Percentiles rank a stretch among this genome's conserved stretches.
Evolutionary conservation across 768 basidiomycete species (phyloP).

Genomic region (Lentinus tigrinus): DNA sequence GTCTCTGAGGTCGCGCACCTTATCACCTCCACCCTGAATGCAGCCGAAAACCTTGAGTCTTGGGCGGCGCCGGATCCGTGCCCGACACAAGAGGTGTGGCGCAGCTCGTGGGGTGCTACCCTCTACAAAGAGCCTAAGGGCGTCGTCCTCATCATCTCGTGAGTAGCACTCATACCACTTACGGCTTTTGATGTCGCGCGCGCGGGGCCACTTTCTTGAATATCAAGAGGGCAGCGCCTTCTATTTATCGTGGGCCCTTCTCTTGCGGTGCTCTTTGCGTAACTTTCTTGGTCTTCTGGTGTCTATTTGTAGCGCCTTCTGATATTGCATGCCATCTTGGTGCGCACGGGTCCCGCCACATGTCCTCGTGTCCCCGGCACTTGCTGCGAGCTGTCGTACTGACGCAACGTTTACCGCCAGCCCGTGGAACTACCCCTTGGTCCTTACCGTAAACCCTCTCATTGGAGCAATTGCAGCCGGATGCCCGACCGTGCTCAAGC

Average conservation of each 20-base stretch:
- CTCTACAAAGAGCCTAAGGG: conserved; percentile 61
- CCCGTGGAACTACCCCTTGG: conserved; percentile 68
- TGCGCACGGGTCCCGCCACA: too few relatives aligned
- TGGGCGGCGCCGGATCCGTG: conserved; percentile 52
- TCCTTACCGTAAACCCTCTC: conserved; percentile 54
- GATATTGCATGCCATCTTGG: too few relatives aligned
- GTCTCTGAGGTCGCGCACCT: conserved; percentile 43
- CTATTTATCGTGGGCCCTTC: not conserved
- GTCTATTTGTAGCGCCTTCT: too few relatives aligned
- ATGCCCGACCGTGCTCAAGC: conserved; percentile 64
- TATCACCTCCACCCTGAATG: conserved; percentile 41
- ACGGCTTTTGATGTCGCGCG: not conserved
- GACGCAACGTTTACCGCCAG: conserved; percentile 28
- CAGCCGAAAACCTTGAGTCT: conserved; percentile 49
- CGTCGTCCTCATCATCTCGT: conserved; percentile 60
- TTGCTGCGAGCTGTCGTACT: not conserved
- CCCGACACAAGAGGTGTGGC: conserved; percentile 41
- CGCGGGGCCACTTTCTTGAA: too few relatives aligned
- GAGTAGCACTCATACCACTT: conserved; percentile 24
- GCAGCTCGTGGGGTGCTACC: conserved; percentile 51
- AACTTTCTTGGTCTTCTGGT: too few relatives aligned
- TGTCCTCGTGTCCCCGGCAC: not conserved
- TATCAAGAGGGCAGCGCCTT: too few relatives aligned
- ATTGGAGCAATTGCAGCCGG: conserved; percentile 76
- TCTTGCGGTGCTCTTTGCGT: too few relatives aligned